Percentiles rank a stretch among this genome's conserved stretches.
These are phyloP conservation scores for Aspergillus fischeri DNA, from an alignment of 2,329 filamentous ascomycete genomes.

Conservation along the genomic window DNA sequence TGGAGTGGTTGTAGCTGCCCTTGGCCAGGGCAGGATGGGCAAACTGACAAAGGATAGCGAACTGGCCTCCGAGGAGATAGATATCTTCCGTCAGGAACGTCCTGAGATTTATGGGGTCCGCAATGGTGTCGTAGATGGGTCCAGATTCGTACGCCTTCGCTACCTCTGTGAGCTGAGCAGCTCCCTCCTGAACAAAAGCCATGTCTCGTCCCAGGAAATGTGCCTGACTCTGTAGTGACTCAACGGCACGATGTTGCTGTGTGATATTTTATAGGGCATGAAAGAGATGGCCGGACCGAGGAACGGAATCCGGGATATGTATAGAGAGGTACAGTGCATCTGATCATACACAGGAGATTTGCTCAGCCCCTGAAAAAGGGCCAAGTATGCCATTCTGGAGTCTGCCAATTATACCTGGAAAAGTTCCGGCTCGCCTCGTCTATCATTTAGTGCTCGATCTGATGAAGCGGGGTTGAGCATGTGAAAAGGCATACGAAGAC, in stretches of 20 bases:
- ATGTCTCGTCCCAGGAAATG: no score
- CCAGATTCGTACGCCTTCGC: no score
- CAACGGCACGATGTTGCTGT: no score
- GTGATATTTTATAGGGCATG: no score
- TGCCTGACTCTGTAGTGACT: no score
- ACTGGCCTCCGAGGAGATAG: conserved; percentile 11
- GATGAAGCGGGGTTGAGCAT: not conserved
- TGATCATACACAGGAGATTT: not conserved
- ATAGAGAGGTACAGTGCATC: not conserved
- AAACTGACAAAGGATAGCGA: conserved; percentile 25
- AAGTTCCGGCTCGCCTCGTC: no score
- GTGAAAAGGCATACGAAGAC: not conserved
- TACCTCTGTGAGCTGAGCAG: no score
- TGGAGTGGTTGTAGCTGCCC: conserved; percentile 22
- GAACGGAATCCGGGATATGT: not conserved
- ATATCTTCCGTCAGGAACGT: conserved; percentile 6
- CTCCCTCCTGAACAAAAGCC: no score
- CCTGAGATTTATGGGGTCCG: conserved; percentile 1
- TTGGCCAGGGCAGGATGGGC: conserved; percentile 23
- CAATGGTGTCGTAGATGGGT: conserved; percentile 3
- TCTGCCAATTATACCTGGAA: not conserved
- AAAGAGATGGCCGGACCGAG: no score
- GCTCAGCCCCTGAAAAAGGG: not conserved
- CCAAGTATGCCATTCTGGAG: not conserved
- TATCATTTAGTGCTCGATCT: not conserved